These are phyloP conservation scores for Gaeumannomyces sp. DNA, from an alignment of 2,329 filamentous ascomycete species.

Conservation along the genomic window DNA sequence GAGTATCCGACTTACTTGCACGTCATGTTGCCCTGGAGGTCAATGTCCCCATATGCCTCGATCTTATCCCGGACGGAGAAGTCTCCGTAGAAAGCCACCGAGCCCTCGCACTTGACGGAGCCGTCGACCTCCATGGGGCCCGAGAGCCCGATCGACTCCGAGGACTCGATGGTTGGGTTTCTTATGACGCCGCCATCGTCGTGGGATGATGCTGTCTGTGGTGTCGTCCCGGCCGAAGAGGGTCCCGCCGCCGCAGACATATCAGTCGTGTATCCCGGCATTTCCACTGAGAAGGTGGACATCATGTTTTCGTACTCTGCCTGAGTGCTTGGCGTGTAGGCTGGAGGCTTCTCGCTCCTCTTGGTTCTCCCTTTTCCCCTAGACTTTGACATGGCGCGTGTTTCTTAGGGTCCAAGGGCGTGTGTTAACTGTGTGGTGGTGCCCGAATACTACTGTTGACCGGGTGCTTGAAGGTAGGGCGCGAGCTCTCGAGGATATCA, in stretches of 20 bases:
- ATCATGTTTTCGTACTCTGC: slow-evolving; percentile 15
- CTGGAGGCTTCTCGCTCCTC: slow-evolving; percentile 2
- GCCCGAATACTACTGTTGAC: too few relatives aligned
- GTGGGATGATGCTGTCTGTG: slow-evolving; percentile 8
- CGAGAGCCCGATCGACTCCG: slow-evolving; percentile 31
- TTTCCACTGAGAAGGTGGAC: slow-evolving; percentile 12
- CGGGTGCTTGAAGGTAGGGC: too few relatives aligned
- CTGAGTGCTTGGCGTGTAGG: slow-evolving; percentile 2
- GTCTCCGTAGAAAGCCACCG: slow-evolving; percentile 37
- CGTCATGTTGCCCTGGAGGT: slow-evolving; percentile 34
- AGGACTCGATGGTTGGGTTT: slow-evolving; percentile 35
- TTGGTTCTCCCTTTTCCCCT: slow-evolving; percentile 11
- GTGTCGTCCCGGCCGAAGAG: not conserved
- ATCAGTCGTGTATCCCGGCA: not conserved
- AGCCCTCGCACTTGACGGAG: slow-evolving; percentile 39
- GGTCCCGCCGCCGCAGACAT: not conserved
- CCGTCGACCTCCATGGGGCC: slow-evolving; percentile 42
- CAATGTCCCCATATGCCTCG: slow-evolving; percentile 40
- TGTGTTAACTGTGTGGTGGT: too few relatives aligned
- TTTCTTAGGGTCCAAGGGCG: too few relatives aligned
- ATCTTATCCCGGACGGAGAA: slow-evolving; percentile 37
- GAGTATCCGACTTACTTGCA: slow-evolving; percentile 31
- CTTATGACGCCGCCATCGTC: slow-evolving; percentile 18
- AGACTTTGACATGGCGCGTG: slow-evolving; percentile 9
- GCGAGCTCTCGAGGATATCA: too few relatives aligned